phyloP scores from a whole-genome alignment of 164 flowering plant genomes.

The Aristolochia fimbriata region DNA sequence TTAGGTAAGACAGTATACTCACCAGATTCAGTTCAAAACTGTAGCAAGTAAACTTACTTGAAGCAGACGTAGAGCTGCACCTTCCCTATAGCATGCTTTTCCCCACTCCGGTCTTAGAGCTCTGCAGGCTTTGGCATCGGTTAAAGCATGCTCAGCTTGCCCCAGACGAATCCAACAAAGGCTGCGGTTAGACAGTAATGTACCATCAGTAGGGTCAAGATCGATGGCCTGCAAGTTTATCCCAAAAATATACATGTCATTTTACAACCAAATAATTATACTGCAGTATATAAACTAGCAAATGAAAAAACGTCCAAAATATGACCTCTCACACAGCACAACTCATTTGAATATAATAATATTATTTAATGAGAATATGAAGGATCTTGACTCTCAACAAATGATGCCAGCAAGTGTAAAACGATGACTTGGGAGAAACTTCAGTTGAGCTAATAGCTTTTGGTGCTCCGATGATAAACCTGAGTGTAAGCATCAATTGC shows the following conservation, averaged over 20 bases:
- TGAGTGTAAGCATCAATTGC: conserved; percentile 95
- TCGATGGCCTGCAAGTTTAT: conserved; percentile 59
- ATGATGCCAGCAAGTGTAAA: too few species aligned
- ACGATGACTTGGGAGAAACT: too few species aligned
- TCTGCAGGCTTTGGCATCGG: conserved; percentile 87
- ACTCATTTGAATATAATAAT: too few species aligned
- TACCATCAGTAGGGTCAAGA: conserved; percentile 68
- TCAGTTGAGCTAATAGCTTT: too few species aligned
- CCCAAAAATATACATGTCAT: neutral
- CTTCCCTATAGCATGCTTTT: conserved; percentile 90
- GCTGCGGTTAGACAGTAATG: conserved; percentile 84
- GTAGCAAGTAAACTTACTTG: conserved; percentile 35
- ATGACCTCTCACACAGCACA: too few species aligned
- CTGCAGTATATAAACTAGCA: too few species aligned
- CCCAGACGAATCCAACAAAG: conserved; percentile 89
- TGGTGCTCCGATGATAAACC: conserved; percentile 20
- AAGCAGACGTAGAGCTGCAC: conserved; percentile 77
- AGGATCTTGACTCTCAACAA: too few species aligned
- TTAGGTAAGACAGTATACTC: neutral
- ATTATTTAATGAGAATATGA: too few species aligned
- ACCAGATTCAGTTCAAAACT: neutral
- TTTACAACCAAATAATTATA: too few species aligned
- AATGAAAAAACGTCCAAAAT: too few species aligned
- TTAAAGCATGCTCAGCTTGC: conserved; percentile 85
- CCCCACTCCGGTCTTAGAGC: conserved; percentile 81